These are phyloP conservation scores for Tricholoma flavovirens DNA, from an alignment of 768 basidiomycete species.

Conservation along the genomic window DNA sequence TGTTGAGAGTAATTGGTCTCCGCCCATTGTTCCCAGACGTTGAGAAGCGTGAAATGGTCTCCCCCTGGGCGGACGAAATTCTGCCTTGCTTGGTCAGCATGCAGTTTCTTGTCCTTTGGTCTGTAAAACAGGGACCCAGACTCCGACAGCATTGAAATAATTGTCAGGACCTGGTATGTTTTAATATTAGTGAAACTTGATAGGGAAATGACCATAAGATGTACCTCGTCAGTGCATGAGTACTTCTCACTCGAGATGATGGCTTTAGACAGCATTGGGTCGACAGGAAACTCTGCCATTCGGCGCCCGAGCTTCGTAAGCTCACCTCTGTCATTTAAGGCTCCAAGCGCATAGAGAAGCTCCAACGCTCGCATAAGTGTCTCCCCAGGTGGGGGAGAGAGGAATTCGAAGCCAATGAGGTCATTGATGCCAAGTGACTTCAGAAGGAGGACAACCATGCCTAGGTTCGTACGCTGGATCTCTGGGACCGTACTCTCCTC, in stretches of 20 bases:
- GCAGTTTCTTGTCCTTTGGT: slow-evolving; percentile 96
- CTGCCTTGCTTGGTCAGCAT: slow-evolving; percentile 96
- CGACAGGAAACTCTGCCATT: slow-evolving; percentile 99
- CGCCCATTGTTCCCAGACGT: slow-evolving; percentile 99
- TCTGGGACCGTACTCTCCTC: slow-evolving; percentile 98
- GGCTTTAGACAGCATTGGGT: slow-evolving; percentile 94
- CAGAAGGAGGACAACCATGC: slow-evolving; percentile 89
- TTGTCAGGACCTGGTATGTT: slow-evolving; percentile 72
- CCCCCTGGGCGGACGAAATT: slow-evolving; percentile 95
- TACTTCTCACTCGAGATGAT: slow-evolving; percentile 96
- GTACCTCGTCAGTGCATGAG: slow-evolving; percentile 91
- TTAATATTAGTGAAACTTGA: not conserved
- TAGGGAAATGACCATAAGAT: slow-evolving; percentile 13
- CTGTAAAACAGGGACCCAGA: slow-evolving; percentile 93
- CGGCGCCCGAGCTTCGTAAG: slow-evolving; percentile 93
- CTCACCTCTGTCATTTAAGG: slow-evolving; percentile 93
- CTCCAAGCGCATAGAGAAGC: slow-evolving; percentile 90
- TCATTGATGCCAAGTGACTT: slow-evolving; percentile 99
- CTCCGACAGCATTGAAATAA: slow-evolving; percentile 96
- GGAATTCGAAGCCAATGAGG: slow-evolving; percentile 96
- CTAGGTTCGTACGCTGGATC: slow-evolving; percentile 97
- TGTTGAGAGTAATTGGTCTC: slow-evolving; percentile 97
- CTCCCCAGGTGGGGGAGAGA: slow-evolving; percentile 97
- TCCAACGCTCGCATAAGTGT: slow-evolving; percentile 95
- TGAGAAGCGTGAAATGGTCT: slow-evolving; percentile 95